phyloP scores from a whole-genome alignment of 2,329 filamentous ascomycete species.

The Exutisphaerella laricina region DNA sequence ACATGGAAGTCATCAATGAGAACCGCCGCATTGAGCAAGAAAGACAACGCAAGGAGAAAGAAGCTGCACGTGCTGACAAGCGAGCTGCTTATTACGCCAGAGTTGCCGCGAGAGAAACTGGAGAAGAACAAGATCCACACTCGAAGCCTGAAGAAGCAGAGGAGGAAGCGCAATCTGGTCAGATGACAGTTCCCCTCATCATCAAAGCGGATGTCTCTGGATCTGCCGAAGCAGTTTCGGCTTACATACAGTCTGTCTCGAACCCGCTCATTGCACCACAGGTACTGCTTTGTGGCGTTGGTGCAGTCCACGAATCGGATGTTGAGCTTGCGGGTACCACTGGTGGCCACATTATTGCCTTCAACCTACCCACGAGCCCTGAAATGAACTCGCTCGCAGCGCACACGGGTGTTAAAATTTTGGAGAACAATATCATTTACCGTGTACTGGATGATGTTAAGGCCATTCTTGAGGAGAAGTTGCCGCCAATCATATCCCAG shows the following conservation, averaged over 20 bases:
- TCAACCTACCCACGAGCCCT: constrained; percentile 68
- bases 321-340: constrained; percentile 79
- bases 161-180: constrained; percentile 42
- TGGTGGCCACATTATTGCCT: constrained; percentile 72
- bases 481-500: constrained; percentile 61
- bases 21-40: constrained; percentile 53
- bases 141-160: constrained; percentile 25
- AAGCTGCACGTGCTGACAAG: constrained; percentile 35
- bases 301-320: constrained; percentile 76
- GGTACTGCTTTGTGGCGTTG: constrained; percentile 71
- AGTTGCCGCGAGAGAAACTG: constrained; percentile 15
- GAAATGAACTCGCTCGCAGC: constrained; percentile 64
- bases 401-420: constrained; percentile 64
- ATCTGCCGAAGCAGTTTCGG: constrained; percentile 83
- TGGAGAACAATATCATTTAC: constrained; percentile 86
- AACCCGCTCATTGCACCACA: constrained; percentile 76
- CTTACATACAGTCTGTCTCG: constrained; percentile 70
- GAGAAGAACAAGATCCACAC: constrained; percentile 28
- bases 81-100: constrained; percentile 14
- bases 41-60: constrained; percentile 55
- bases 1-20: constrained; percentile 74
- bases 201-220: constrained; percentile 91
- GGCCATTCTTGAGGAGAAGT: constrained; percentile 59
- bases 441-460: constrained; percentile 68
- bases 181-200: constrained; percentile 67